Conservation (phyloP, 257 asterid species). For the Nicotiana attenuata region DNA sequence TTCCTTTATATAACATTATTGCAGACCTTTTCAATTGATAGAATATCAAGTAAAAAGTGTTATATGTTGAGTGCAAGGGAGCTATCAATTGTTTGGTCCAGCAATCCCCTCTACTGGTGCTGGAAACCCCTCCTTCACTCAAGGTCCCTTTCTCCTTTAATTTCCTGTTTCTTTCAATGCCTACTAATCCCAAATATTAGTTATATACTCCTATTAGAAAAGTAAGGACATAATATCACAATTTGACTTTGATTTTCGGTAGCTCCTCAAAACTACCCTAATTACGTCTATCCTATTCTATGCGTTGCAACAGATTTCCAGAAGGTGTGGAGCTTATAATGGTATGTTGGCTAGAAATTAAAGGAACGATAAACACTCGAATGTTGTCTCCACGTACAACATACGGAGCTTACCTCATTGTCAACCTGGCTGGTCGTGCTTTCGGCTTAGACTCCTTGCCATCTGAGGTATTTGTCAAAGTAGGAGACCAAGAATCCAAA, state of each 20-base stretch:
- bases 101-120: conserved; percentile 58
- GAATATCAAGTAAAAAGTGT: conserved; percentile 39
- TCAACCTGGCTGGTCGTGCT: conserved; percentile 50
- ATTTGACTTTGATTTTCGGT: background rate
- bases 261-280: too few species aligned
- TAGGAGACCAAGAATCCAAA: conserved; percentile 20
- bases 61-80: conserved; percentile 69
- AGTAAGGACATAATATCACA: background rate
- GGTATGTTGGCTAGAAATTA: conserved; percentile 54
- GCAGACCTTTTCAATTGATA: conserved; percentile 63
- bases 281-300: background rate
- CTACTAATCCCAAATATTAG: background rate
- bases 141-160: background rate
- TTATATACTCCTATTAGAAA: background rate
- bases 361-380: conserved; percentile 33
- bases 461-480: conserved; percentile 39
- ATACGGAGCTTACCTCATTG: conserved; percentile 53
- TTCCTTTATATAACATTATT: background rate
- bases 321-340: conserved; percentile 35
- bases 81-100: conserved; percentile 56
- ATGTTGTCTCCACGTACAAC: conserved; percentile 51
- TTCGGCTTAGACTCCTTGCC: conserved; percentile 47
- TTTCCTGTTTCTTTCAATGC: background rate
- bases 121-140: conserved; percentile 51
- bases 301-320: conserved; percentile 19